Evolutionary conservation across 176 grass and related monocot genomes (phyloP).

Genomic region (Carex pumila): DNA sequence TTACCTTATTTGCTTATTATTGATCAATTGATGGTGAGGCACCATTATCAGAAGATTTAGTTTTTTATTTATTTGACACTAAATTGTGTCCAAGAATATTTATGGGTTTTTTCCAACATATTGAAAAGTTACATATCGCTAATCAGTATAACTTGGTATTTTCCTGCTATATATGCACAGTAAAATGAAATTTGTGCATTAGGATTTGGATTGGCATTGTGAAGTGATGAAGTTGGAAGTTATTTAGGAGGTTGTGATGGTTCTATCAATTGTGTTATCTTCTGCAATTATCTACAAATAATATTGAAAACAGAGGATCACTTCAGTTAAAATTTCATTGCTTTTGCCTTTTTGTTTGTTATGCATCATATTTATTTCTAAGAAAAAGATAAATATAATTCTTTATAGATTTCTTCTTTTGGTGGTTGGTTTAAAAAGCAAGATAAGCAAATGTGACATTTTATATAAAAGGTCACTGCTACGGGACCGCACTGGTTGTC

Average conservation of each 20-base stretch:
- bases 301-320: not conserved
- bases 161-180: not conserved
- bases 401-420: not conserved
- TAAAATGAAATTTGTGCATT: not conserved
- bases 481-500: constrained; percentile 1
- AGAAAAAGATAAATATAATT: constrained; percentile 4
- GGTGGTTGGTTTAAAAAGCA: constrained; percentile 2
- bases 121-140: not conserved
- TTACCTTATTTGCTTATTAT: not conserved
- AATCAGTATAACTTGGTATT: not conserved
- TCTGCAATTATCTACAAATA: not conserved
- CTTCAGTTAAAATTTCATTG: not conserved
- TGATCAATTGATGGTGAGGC: not conserved
- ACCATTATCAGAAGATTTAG: not conserved
- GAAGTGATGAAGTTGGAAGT: not conserved
- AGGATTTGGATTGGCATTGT: not conserved
- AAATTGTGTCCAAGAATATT: not conserved
- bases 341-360: not conserved
- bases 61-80: not conserved
- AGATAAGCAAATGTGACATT: constrained; percentile 1
- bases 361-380: not conserved
- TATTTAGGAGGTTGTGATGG: not conserved
- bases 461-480: not conserved
- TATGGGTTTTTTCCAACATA: not conserved
- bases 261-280: not conserved